phyloP scores from a whole-genome alignment of 768 basidiomycete genomes.

The Suillus brevipes region DNA sequence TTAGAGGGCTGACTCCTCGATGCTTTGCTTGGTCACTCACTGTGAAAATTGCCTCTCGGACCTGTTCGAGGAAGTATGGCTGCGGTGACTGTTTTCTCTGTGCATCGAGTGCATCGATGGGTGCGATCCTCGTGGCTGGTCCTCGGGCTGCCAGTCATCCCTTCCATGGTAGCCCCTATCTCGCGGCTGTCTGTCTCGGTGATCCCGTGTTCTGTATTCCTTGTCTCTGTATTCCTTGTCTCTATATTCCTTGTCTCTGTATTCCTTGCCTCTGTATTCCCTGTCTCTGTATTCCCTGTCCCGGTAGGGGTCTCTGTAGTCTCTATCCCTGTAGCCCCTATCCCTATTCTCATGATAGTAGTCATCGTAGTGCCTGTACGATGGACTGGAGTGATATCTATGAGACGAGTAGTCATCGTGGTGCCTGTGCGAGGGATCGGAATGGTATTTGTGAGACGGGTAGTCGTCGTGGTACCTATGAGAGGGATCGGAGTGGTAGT shows the following conservation, averaged over 20 bases:
- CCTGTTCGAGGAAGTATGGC: constrained; percentile 21
- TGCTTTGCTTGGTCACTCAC: constrained; percentile 18
- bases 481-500: constrained; percentile 23
- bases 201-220: constrained; percentile 1
- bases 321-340: constrained; percentile 22
- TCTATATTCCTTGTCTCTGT: constrained; percentile 15
- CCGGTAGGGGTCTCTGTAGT: constrained; percentile 21
- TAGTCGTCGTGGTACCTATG: constrained; percentile 9
- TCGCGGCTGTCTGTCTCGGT: not conserved
- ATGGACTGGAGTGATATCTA: constrained; percentile 22
- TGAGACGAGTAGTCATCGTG: constrained; percentile 20
- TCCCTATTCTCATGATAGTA: constrained; percentile 21
- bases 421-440: constrained; percentile 15
- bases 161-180: not conserved
- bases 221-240: constrained; percentile 1
- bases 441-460: constrained; percentile 21
- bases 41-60: constrained; percentile 15
- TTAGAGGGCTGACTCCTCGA: not conserved
- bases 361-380: constrained; percentile 25
- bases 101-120: constrained; percentile 12
- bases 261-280: constrained; percentile 18
- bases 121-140: constrained; percentile 23
- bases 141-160: constrained; percentile 1
- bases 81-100: constrained; percentile 21
- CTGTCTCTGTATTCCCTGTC: constrained; percentile 20